Evolutionary conservation across 768 basidiomycete genomes (phyloP).

Genomic region (Pulveroboletus ravenelii): DNA sequence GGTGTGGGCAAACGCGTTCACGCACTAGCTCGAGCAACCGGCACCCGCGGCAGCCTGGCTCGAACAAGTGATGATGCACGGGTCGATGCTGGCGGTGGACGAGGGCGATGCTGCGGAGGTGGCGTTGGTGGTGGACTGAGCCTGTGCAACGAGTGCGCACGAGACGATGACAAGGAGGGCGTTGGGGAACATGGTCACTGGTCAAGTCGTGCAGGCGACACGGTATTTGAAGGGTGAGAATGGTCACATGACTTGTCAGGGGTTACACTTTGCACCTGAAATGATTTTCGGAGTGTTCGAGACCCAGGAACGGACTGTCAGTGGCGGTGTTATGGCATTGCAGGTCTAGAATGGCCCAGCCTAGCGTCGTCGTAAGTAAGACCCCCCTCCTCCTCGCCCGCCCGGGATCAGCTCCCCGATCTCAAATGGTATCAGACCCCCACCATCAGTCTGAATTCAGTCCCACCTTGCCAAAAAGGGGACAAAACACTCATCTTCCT

Average conservation of each 20-base stretch:
- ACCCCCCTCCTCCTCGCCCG: not conserved
- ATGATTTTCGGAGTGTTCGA: no score
- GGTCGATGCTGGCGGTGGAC: not conserved
- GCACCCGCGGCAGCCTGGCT: not conserved
- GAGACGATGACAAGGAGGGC: constrained; percentile 13
- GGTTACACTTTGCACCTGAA: no score
- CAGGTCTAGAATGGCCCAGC: not conserved
- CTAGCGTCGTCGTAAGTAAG: constrained; percentile 10
- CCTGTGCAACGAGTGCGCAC: constrained; percentile 16
- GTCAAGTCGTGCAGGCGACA: no score
- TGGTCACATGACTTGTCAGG: no score
- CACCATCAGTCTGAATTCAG: constrained; percentile 16
- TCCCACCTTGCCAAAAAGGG: no score
- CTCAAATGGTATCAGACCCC: constrained; percentile 18
- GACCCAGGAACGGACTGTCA: no score
- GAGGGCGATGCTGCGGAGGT: constrained; percentile 1
- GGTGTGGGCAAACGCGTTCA: not conserved
- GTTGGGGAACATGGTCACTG: constrained; percentile 19
- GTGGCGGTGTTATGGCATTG: no score
- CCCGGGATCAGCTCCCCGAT: constrained; percentile 1
- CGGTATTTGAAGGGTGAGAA: no score
- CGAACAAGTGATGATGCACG: constrained; percentile 13
- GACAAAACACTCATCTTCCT: no score
- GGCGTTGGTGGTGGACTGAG: constrained; percentile 11
- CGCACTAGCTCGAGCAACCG: constrained; percentile 18